Evolutionary conservation across 495 filamentous ascomycete species (phyloP), one percentile per base, ranked within the genome.

Genomic region (Penicillium lividum): DNA sequence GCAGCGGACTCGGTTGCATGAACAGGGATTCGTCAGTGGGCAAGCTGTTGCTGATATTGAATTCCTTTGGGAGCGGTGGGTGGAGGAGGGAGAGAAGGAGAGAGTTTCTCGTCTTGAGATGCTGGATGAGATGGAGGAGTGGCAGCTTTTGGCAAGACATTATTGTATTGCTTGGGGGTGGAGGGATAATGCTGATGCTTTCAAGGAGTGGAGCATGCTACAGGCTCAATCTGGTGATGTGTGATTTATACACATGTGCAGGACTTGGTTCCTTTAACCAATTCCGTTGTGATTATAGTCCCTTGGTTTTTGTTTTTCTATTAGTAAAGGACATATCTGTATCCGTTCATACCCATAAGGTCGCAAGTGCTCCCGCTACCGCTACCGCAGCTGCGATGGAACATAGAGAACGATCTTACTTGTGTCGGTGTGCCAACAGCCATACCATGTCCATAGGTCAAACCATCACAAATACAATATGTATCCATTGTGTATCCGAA

Each of bases 81-180:
- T 96, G 4, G 57, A 43, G 0, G 74, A 80, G 8, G 74, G 70
- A n/a, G 94, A 98, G 75, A 93, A 89, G 68, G 88, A 88, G 63
- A 77, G 94, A 60, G 85, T 98, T 4, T 85, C 88, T 48, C 67
- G 72, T 27, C 70, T 97, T 53, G 94, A 98, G 72, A 89, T 93
- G 78, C 67, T 98, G 60, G 94, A 98, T 78, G 94, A 98, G 73
- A 83, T 96, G 54, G 94, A 98, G 74, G 94, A 98, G 75, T 97
- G 93, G 92, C 77, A 84, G 64, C 69, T 98, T 68, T 70, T 98
- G 64, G 91, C 91, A 5, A 81, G 81, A 57, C 94, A 98, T 78
- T 98, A 98, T 72, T 88, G 92, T 60, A 81, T 98, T 54, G 87
- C 81, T 9, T 97, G 93, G 93, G 93, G 84, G 0, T 91, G 88